phyloP scores from a whole-genome alignment of 305 asterid genomes.

The Fraxinus platypoda region DNA sequence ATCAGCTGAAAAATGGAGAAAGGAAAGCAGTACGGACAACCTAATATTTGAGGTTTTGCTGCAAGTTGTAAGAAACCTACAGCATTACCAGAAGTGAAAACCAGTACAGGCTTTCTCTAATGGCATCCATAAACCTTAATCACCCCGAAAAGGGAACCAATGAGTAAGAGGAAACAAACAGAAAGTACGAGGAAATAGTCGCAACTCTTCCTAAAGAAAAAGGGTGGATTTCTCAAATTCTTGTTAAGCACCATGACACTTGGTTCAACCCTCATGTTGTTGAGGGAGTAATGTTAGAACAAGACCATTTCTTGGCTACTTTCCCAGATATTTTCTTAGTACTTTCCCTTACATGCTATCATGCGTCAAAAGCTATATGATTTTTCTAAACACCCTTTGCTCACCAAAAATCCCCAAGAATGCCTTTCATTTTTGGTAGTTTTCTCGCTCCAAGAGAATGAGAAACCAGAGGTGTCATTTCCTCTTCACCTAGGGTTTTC shows the following conservation, averaged over 20 bases:
- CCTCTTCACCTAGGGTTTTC: background rate
- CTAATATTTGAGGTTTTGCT: background rate
- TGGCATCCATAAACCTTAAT: background rate
- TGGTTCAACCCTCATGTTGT: background rate
- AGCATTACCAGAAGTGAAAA: background rate
- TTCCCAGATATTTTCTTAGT: background rate
- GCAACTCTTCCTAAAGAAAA: background rate
- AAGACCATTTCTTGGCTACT: background rate
- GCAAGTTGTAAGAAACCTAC: background rate
- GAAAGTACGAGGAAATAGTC: background rate
- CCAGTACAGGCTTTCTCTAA: background rate
- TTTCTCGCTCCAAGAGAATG: background rate
- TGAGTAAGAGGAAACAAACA: background rate
- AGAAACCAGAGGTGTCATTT: background rate
- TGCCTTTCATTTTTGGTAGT: slow-evolving; percentile 3
- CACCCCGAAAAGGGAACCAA: background rate
- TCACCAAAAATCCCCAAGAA: background rate
- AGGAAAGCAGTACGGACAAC: background rate
- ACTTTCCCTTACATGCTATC: background rate
- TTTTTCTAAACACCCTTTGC: background rate
- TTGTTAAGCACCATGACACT: background rate
- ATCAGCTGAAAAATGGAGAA: background rate
- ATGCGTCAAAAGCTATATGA: background rate
- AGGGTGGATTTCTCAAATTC: background rate
- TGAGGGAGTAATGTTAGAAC: background rate